A percentile compares a stretch with the other conserved stretches of the same genome.
These are phyloP conservation scores for Penicillium lividum DNA, from an alignment of 495 filamentous ascomycete genomes.

Conservation along the genomic window DNA sequence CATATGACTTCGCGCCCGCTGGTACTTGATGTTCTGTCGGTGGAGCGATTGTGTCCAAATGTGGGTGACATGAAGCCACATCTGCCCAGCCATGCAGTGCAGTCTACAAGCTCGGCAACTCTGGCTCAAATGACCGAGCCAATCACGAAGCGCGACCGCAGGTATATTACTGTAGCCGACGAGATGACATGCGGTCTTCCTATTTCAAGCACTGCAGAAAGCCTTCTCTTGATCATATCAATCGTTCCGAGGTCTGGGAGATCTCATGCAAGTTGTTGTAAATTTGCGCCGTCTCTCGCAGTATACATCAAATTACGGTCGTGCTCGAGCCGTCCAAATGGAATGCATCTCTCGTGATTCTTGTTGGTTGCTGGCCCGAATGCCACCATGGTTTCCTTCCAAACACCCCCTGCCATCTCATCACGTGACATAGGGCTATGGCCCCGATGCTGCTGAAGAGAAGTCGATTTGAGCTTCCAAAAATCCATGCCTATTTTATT, in stretches of 20 bases:
- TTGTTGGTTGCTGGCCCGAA: background rate
- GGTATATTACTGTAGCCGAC: background rate
- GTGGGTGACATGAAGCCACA: slow-evolving; percentile 1
- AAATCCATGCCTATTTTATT: slow-evolving; percentile 3
- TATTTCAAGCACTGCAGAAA: background rate
- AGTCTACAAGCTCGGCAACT: slow-evolving; percentile 2
- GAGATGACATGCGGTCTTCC: background rate
- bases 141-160: background rate
- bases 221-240: background rate
- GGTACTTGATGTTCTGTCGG: background rate
- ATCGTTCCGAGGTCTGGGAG: slow-evolving; percentile 2
- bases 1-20: background rate
- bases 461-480: slow-evolving; percentile 6
- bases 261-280: background rate
- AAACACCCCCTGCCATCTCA: background rate
- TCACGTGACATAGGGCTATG: background rate
- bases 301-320: background rate
- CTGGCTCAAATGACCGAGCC: background rate
- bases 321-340: background rate
- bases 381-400: background rate
- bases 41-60: slow-evolving; percentile 1
- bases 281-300: background rate
- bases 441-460: background rate
- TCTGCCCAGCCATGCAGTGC: background rate
- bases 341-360: background rate